Evolutionary conservation across 2,329 filamentous ascomycete genomes (phyloP), one percentile per base, ranked within the genome.

Genomic region (Apiospora hydei): DNA sequence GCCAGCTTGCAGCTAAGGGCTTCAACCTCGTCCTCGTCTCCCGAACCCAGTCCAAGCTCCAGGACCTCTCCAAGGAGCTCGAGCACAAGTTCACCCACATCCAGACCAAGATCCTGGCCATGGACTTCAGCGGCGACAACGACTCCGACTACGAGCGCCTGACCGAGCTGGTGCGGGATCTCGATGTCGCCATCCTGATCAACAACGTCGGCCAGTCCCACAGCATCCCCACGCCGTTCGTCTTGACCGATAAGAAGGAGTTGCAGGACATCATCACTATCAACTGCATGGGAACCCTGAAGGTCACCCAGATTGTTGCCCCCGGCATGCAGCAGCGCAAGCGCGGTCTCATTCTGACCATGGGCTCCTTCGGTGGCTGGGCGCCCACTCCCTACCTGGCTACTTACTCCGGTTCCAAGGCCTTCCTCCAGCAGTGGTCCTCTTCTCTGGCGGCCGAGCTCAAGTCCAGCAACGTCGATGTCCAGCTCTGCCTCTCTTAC

Each of bases 161-260:
- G 68, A 89, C 90, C 76, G 85, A 89, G 75, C 83, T 94, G 34
- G 85, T 98, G 69, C 83, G 90, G 26, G 92, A 88, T 10, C 89
- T 97, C 51, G 95, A 98, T 76, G 85, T 99, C 38, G 92, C 92
- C 64, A 93, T 99, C 74, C 85, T 99, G 75, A 88, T 99, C 87
- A 99, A 99, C 88, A 99, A 99, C 79, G 96, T 99, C 71, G 96
- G 96, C 75, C 92, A 95, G 82, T 97, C 93, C 83, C 96, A 99
- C 86, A 92, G 88, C 82, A 98, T 98, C 71, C 96, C 96, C 1
- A 94, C 97, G 0, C 89, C 95, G 0, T 99, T 99, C 84, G 85
- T 93, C 69, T 89, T 94, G 78, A 98, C 96, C 0, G 84, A 91
- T 16, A 88, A 91, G 79, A 86, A 92, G 72, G 96, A 98, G 85